Conservation (phyloP, 202 grass and related monocot genomes). For the Cymbopogon flexuosus region DNA sequence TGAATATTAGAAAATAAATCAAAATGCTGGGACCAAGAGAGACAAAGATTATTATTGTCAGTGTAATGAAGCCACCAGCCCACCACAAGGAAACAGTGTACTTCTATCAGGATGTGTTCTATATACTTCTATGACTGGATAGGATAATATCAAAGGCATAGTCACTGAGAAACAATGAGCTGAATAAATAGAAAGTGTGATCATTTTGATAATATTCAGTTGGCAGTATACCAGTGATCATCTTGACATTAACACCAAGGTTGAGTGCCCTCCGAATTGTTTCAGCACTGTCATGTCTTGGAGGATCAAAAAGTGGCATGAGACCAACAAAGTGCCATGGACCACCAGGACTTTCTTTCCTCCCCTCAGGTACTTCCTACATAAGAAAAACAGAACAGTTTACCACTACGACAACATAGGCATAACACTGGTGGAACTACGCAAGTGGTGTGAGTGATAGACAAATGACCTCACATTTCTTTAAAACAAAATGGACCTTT, state of each 20-base stretch:
- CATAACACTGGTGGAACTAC: not conserved
- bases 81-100: not conserved
- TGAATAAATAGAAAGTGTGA: not conserved
- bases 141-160: not conserved
- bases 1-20: constrained; percentile 25
- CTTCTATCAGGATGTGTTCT: not conserved
- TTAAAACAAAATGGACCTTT: not conserved
- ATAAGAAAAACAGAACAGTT: not conserved
- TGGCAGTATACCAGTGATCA: constrained; percentile 67
- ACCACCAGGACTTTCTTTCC: constrained; percentile 67
- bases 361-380: constrained; percentile 88
- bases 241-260: constrained; percentile 93
- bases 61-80: not conserved
- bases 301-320: constrained; percentile 93
- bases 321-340: constrained; percentile 77
- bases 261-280: constrained; percentile 87
- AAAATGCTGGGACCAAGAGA: not conserved
- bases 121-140: not conserved
- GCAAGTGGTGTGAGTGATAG: not conserved
- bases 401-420: not conserved
- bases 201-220: not conserved
- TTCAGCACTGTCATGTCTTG: constrained; percentile 92
- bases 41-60: not conserved
- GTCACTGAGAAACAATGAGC: not conserved
- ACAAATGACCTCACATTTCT: not conserved